Evolutionary conservation across 2,329 filamentous ascomycete genomes (phyloP), one percentile per base, ranked within the genome.

Genomic region (Torrubiellomyces zombiae): DNA sequence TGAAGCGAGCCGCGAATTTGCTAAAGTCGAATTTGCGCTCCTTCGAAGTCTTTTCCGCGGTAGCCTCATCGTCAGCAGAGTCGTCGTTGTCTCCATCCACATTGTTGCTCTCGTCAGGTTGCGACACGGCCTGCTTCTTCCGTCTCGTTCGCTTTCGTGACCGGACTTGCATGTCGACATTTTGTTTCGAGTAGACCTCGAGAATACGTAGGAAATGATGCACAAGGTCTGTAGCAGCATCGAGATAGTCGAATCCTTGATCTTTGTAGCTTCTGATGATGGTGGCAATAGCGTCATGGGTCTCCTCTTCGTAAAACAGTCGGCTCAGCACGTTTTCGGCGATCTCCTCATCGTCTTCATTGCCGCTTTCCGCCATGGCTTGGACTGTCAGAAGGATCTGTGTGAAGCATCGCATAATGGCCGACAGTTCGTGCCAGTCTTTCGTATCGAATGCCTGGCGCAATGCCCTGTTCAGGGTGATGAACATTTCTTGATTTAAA

Each of bases 251-350:
- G 38, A 94, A 89, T 0, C 81, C 79, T 52, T 95, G 89, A 31
- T 86, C 81, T 37, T 91, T 92, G 55, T 91, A 95, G n/a, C 67
- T 75, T 33, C 76, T 66, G 1, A 86, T 62, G 26, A 94, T 78
- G 30, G 73, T 68, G 16, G 86, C 67, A 25, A 98, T 68, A 14
- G 79, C 66, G 32, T 98, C 86, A 42, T 98, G 85, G 0, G 85
- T 94, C 1, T 80, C 70, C 43, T 95, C 83, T 50, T 98, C 89
- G 52, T 98, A 98, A 48, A 98, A 98, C n/a, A 98, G 81, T 32
- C 86, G 80, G 40, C 78, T 91, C 26, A 93, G 70, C 9, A 92
- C 94, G 38, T 98, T 98, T 45, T 98, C 86, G 1, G 89, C 86
- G 45, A 98, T 95, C 39, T 95, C 89, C 43, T 92, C 78, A 37